Evolutionary conservation across 1,284 basidiomycete species (phyloP), one percentile per base, ranked within the genome.

Genomic region (Naganishia albida): DNA sequence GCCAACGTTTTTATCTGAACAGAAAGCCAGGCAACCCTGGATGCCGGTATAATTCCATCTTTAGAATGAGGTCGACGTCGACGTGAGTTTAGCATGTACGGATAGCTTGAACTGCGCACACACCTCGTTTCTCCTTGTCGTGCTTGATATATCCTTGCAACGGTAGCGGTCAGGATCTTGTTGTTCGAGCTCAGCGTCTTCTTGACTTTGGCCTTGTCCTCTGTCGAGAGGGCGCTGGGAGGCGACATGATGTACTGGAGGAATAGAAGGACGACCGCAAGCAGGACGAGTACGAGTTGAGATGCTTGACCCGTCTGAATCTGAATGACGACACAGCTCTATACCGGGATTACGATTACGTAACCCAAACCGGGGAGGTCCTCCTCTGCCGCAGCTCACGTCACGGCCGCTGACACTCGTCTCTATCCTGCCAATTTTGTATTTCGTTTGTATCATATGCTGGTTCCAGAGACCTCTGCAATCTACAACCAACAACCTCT

Each of bases 21-120:
- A 84, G 71, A 94, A 85, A 1, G 87, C 87, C 18, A 96, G 79
- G 10, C 87, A 91, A 4, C 93, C 93, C 74, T 93, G 88, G 16
- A 92, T 80, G 0, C 93, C 93, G 0, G 88, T 81, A 75, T 93
- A 96, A 3, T 85, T 84, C 93, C 93, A 96, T 71, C 86, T 85
- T 70, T 81, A 76, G 34, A 7, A 42, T 7, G n/a, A 26, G 15
- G 40, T 15, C n/a, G n/a, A n/a, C n/a, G n/a, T n/a, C n/a, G 12
- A 2, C 26, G 7, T 26, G n/a, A 23, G 13, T 23, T 44, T 8
- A 26, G 6, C 38, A 74, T 88, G 81, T 0, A 90, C 25, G 12
- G 7, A 16, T 28, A 25, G 25, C 3, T n/a, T 23, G 34, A 42
- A 10, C 13, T 16, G 18, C 3, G 2, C 0, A 72, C 76, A 63